Conservation (phyloP, 2,329 filamentous ascomycete species). For the Aureobasidium vineae region DNA sequence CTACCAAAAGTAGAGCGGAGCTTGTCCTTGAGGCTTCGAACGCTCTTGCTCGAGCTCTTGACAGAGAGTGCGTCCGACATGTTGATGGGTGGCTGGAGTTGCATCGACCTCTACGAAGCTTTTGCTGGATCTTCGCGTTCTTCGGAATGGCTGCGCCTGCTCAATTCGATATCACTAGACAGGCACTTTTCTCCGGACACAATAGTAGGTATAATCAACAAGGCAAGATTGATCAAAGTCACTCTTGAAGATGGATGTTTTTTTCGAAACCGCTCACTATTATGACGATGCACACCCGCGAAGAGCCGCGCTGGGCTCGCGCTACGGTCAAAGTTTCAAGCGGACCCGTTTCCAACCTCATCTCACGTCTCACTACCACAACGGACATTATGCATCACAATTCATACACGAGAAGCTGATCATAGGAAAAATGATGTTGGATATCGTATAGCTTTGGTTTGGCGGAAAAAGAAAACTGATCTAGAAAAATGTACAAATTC, state of each 20-base stretch:
- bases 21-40: slow-evolving; percentile 15
- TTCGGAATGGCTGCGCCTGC: background rate
- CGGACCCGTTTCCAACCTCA: slow-evolving; percentile 5
- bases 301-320: slow-evolving; percentile 13
- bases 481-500: slow-evolving; percentile 26
- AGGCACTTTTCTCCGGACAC: background rate
- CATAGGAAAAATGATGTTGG: slow-evolving; percentile 7
- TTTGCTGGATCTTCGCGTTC: background rate
- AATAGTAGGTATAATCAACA: background rate
- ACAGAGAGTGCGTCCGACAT: slow-evolving; percentile 16
- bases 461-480: slow-evolving; percentile 9
- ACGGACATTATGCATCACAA: background rate
- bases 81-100: slow-evolving; percentile 13
- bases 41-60: slow-evolving; percentile 3
- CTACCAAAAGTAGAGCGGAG: slow-evolving; percentile 7
- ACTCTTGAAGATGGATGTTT: slow-evolving; percentile 1
- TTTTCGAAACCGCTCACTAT: slow-evolving; percentile 12
- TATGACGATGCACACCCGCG: slow-evolving; percentile 20
- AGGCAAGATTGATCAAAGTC: background rate
- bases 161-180: background rate
- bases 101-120: background rate
- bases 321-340: slow-evolving; percentile 11
- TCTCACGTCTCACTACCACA: slow-evolving; percentile 13
- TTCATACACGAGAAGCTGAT: background rate
- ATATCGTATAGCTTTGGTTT: slow-evolving; percentile 25